A percentile compares a stretch with the other conserved stretches of the same genome.
Conservation (phyloP, 1,139 yeast species). For the Chernovozyma aurita region DNA sequence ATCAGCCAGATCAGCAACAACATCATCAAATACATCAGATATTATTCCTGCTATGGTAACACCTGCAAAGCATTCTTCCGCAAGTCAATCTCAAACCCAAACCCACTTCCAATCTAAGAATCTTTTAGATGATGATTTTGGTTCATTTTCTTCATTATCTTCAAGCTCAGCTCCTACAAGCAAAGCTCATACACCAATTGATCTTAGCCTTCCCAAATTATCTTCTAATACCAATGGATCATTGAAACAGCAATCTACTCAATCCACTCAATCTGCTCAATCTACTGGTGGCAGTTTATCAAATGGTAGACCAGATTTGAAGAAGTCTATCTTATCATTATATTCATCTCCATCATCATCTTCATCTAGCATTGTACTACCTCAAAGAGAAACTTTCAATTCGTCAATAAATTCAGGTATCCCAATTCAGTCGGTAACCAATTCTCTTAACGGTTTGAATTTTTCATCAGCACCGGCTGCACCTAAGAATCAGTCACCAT, state of each 20-base stretch:
- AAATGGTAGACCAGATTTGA: slow-evolving; percentile 57
- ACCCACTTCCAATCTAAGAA: slow-evolving; percentile 2
- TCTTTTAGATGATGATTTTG: slow-evolving; percentile 38
- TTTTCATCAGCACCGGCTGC: slow-evolving; percentile 11
- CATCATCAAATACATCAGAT: slow-evolving; percentile 8
- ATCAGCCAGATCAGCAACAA: slow-evolving; percentile 5
- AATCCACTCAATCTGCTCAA: slow-evolving; percentile 28
- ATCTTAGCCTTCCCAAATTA: slow-evolving; percentile 4
- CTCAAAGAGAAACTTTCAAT: slow-evolving; percentile 13
- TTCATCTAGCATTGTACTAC: slow-evolving; percentile 29
- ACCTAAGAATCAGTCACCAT: not conserved
- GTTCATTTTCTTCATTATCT: slow-evolving; percentile 32
- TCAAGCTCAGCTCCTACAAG: slow-evolving; percentile 8
- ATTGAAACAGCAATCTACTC: slow-evolving; percentile 14
- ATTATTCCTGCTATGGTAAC: slow-evolving; percentile 21
- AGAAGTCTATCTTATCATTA: slow-evolving; percentile 83
- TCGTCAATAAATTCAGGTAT: slow-evolving; percentile 6
- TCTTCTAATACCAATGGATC: slow-evolving; percentile 1
- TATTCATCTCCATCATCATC: slow-evolving; percentile 67
- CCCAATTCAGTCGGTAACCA: slow-evolving; percentile 18
- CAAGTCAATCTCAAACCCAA: slow-evolving; percentile 4
- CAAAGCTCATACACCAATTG: not conserved
- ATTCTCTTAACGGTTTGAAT: slow-evolving; percentile 34
- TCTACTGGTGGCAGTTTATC: slow-evolving; percentile 31
- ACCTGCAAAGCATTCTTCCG: slow-evolving; percentile 11